phyloP scores from a whole-genome alignment of 257 asterid species.

The Solanum rostratum region DNA sequence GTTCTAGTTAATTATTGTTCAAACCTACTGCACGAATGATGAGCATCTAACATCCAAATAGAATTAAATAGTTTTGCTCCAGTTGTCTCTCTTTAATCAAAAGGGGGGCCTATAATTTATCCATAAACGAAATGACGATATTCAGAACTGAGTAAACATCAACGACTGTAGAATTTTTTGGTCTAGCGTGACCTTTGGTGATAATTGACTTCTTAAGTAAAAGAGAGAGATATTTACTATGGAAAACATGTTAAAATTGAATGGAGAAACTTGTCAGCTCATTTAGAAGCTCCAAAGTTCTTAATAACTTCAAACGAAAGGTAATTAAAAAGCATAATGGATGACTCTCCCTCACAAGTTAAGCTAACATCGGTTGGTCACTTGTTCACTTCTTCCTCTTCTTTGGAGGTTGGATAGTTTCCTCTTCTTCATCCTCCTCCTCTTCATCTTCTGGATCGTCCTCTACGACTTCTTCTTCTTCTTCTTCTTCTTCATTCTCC shows the following conservation, averaged over 20 bases:
- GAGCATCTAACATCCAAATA: not conserved
- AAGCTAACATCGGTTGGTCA: not conserved
- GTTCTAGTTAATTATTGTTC: not conserved
- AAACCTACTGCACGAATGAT: not conserved
- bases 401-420: slow-evolving; percentile 68
- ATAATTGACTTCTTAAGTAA: not conserved
- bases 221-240: not conserved
- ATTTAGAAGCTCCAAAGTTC: not conserved
- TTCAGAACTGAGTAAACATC: not conserved
- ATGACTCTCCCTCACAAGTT: not conserved
- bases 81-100: not conserved
- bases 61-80: not conserved
- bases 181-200: not conserved
- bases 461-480: slow-evolving; percentile 17
- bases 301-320: slow-evolving; percentile 7
- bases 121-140: not conserved
- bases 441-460: slow-evolving; percentile 22
- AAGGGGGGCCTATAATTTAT: not conserved
- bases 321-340: not conserved
- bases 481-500: slow-evolving; percentile 12
- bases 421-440: slow-evolving; percentile 51
- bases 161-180: not conserved
- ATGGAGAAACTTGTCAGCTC: not conserved
- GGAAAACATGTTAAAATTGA: not conserved
- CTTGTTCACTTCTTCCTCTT: slow-evolving; percentile 64